Evolutionary conservation across 257 asterid genomes (phyloP).

Genomic region (Capsicum chinense): DNA sequence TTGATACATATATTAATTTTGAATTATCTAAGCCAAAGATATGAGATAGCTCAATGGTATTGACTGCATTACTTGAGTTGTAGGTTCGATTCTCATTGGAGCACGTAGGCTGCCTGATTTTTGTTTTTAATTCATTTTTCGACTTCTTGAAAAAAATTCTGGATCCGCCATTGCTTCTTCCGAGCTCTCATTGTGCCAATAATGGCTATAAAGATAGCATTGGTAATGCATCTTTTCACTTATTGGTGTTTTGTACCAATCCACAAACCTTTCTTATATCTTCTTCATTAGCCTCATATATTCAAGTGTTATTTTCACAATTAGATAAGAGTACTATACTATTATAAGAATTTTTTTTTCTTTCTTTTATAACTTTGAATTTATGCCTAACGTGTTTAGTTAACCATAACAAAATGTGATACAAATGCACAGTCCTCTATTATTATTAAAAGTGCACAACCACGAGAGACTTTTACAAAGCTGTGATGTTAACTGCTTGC

Average conservation of each 20-base stretch:
- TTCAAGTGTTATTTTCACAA: constrained; percentile 27
- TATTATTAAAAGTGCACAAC: constrained; percentile 36
- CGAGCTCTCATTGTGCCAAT: not conserved
- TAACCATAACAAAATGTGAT: constrained; percentile 12
- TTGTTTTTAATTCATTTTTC: too few relatives aligned
- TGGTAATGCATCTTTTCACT: constrained; percentile 44
- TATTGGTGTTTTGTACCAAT: constrained; percentile 42
- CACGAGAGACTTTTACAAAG: not conserved
- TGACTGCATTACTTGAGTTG: too few relatives aligned
- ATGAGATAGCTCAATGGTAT: too few relatives aligned
- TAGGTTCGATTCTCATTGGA: too few relatives aligned
- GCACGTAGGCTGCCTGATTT: too few relatives aligned
- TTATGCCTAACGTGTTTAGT: constrained; percentile 46
- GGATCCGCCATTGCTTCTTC: not conserved
- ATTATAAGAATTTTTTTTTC: not conserved
- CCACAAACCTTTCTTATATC: constrained; percentile 30
- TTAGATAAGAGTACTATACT: not conserved
- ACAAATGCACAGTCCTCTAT: constrained; percentile 36
- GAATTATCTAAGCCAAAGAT: too few relatives aligned
- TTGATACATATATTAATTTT: too few relatives aligned
- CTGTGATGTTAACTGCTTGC: constrained; percentile 39
- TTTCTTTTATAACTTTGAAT: not conserved
- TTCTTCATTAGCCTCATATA: constrained; percentile 37
- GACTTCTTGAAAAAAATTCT: too few relatives aligned
- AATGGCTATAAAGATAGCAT: not conserved